phyloP scores from a whole-genome alignment of 2,329 filamentous ascomycete species.

The Aspergillus uvarum region DNA sequence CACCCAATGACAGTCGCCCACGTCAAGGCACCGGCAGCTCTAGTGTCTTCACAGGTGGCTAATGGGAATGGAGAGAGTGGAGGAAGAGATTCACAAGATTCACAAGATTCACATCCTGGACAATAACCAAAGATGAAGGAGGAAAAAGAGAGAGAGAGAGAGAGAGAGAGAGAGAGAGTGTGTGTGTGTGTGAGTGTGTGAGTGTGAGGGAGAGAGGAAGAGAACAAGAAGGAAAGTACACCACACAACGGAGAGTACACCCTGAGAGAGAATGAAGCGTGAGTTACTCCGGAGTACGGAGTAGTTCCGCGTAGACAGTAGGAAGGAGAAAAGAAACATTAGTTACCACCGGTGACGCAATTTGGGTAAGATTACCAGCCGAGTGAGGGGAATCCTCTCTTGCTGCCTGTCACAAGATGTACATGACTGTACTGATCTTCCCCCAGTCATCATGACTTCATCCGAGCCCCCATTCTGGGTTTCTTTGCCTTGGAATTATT shows the following conservation, averaged over 20 bases:
- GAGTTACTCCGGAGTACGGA: no score
- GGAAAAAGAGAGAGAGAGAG: no score
- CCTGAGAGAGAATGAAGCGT: not conserved
- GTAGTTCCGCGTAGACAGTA: no score
- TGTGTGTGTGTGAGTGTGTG: no score
- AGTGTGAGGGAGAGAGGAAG: not conserved
- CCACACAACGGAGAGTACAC: no score
- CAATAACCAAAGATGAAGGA: no score
- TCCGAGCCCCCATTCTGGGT: not conserved
- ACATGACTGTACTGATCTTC: no score
- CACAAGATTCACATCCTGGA: not conserved
- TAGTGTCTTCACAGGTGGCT: conserved; percentile 11
- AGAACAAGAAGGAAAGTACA: conserved; percentile 9
- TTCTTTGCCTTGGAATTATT: not conserved
- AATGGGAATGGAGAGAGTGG: conserved; percentile 12
- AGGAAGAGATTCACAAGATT: no score
- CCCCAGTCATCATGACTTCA: conserved; percentile 21
- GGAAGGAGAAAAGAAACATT: not conserved
- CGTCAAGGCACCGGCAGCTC: conserved; percentile 20
- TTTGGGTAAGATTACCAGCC: no score
- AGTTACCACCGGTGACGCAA: not conserved
- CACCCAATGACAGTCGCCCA: conserved; percentile 26
- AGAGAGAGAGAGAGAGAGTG: no score
- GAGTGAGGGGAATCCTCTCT: not conserved
- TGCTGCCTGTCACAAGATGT: not conserved